Base-by-base conservation (phyloP, 495 filamentous ascomycete genomes). In the Amniculicola lignicola region DNA sequence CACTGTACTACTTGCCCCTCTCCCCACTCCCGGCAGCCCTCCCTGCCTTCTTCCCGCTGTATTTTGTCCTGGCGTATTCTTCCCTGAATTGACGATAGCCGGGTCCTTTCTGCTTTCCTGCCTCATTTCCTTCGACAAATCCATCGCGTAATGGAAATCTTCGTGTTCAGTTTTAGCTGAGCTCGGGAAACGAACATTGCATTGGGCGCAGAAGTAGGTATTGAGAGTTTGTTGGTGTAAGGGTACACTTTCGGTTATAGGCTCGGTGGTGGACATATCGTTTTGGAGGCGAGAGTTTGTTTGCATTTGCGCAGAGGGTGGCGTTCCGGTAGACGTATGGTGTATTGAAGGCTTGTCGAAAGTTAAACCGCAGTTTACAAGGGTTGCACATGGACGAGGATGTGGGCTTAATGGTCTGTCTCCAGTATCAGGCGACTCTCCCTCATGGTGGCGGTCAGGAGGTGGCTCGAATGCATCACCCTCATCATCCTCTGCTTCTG, bases 61-160 rank as follows among this genome's bases (percentile, higher is more conserved):
- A 47, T 45, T 45, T 27, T 24, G 41, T 22, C 51, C 37, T 7
- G 25, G 39, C 7, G 23, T 54, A 16, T 46, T 48, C 39, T 10
- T 35, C 6, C 5, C 21, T 22, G 35, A 1, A 4, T n/a, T 15
- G 15, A 15, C 31, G 6, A 45, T n/a, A 1, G 38, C 27, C 1
- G 37, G 11, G 1, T 33, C 18, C 22, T 14, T 60, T 21, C 43
- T 41, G 4, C 82, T 78, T 57, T 90, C 77, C 5, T 81, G 76
- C 60, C 86, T 85, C 25, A 96, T 78, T 55, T 89, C 83, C 73
- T 88, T 78, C 59, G 86, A 85, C 23, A 97, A 77, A 61, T 88
- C 83, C 74, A 87, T 90, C 35, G 93, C 93, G 70, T 96, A 89
- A 74, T 98, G 93, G 88, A 90, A 98, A 68, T 98, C 93, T 35